phyloP scores from a whole-genome alignment of 768 basidiomycete species.

The Trametes cinnabarina region DNA sequence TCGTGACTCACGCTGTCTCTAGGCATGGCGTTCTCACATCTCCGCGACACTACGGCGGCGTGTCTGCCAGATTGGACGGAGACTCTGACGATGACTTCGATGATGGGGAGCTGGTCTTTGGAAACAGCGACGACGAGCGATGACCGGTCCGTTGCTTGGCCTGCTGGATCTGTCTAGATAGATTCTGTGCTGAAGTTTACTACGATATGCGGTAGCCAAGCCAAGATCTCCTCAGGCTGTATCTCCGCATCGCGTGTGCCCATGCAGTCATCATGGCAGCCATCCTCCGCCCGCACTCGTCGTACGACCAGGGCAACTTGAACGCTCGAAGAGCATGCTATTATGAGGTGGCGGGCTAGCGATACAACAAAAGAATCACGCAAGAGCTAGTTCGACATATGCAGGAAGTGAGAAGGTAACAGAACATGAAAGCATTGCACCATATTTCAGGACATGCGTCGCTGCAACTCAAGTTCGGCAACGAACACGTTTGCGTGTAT shows the following conservation, averaged over 20 bases:
- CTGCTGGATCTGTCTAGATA: no score
- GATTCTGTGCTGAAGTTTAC: no score
- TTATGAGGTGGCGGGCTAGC: neutral
- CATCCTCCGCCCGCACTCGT: no score
- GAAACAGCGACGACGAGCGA: constrained; percentile 29
- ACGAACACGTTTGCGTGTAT: neutral
- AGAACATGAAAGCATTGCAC: neutral
- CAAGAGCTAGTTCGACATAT: neutral
- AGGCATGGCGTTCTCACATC: constrained; percentile 44
- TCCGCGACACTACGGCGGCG: constrained; percentile 34
- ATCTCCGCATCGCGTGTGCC: no score
- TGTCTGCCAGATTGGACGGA: constrained; percentile 38
- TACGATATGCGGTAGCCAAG: no score
- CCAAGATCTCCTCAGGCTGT: no score
- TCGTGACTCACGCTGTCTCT: no score
- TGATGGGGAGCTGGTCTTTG: constrained; percentile 32
- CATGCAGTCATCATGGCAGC: no score
- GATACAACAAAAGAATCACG: neutral
- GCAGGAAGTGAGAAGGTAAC: neutral
- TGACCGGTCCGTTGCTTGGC: no score
- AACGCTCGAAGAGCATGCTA: neutral
- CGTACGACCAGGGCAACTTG: no score
- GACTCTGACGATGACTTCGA: constrained; percentile 48
- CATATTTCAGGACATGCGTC: no score
- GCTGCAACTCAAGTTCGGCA: neutral